A percentile compares a stretch with the other conserved stretches of the same genome.
phyloP scores from a whole-genome alignment of 1,284 basidiomycete species.

The Afroboletus lepidellus region DNA sequence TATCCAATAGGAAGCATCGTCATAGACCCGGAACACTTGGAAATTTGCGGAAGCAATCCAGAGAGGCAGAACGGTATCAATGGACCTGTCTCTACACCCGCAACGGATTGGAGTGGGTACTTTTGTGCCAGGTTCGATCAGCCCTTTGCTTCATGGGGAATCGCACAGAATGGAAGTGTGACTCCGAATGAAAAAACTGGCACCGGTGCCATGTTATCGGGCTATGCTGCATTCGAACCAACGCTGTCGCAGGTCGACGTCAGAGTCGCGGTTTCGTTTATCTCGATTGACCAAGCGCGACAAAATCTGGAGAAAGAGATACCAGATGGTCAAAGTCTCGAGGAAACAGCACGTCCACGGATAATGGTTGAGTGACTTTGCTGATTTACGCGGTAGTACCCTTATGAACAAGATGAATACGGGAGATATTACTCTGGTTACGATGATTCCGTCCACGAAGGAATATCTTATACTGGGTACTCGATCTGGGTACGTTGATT shows the following conservation, averaged over 20 bases:
- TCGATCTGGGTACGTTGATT: slow-evolving; percentile 67
- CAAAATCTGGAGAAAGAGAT: slow-evolving; percentile 62
- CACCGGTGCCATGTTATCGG: slow-evolving; percentile 51
- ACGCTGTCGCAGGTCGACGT: slow-evolving; percentile 49
- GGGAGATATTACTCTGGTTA: slow-evolving; percentile 77
- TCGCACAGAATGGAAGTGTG: slow-evolving; percentile 48
- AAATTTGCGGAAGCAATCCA: slow-evolving; percentile 69
- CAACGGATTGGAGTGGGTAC: slow-evolving; percentile 59
- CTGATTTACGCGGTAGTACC: slow-evolving; percentile 56
- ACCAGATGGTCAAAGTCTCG: slow-evolving; percentile 57
- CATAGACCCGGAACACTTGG: slow-evolving; percentile 46
- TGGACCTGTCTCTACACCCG: slow-evolving; percentile 52
- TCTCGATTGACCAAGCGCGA: slow-evolving; percentile 73
- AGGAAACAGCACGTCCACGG: slow-evolving; percentile 50
- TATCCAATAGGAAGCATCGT: slow-evolving; percentile 59
- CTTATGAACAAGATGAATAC: slow-evolving; percentile 74
- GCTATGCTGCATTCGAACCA: slow-evolving; percentile 53
- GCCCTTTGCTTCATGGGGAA: slow-evolving; percentile 48
- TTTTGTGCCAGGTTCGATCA: slow-evolving; percentile 70
- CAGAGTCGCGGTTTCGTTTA: slow-evolving; percentile 75
- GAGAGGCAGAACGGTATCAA: slow-evolving; percentile 78
- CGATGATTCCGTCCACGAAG: slow-evolving; percentile 60
- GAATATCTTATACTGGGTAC: slow-evolving; percentile 76
- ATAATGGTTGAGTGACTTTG: not conserved
- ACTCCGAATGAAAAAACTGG: slow-evolving; percentile 31